Base-by-base conservation (phyloP, 1,284 basidiomycete species). In the Leccinum fuscescens region DNA sequence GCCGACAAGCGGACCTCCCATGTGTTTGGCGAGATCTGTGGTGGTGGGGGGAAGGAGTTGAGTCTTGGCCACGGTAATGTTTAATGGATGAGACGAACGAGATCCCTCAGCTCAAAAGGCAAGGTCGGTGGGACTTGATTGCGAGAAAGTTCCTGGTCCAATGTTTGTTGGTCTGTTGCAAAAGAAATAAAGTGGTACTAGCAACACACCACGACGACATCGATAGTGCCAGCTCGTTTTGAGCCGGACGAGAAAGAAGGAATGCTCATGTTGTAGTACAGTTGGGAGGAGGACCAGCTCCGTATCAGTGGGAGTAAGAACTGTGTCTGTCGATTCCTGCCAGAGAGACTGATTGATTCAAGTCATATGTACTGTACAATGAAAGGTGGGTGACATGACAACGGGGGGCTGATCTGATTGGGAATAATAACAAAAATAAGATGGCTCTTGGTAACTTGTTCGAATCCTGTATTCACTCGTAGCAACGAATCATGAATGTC, bases 1-100 rank as follows among this genome's bases (percentile, higher is more conserved):
- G 73, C 67, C 17, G 76, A 72, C 46, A 82, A 60, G 48, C 84
- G 77, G 14, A 69, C 67, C 39, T 73, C 74, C 82, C 84, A 85
- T 11, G 74, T 75, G 52, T 79, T 80, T 3, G 74, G 70, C 4
- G 76, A 70, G 60, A 84, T 74, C 82, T 84, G 42, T 31, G 6
- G 22, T 22, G 22, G 22, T 22, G 20, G 20, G 20, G 20, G 20
- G 20, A 22, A 22, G 22, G 27, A 29, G 27, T 31, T 52, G 24
- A 49, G 58, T 53, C 20, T 11, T 15, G 5, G 50, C 15, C n/a
- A 7, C n/a, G 53, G 49, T 2, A 12, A 29, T 20, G 3, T 11
- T 44, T 1, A 7, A 14, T 4, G n/a, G 22, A 22, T 35, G 63
- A 27, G 27, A 78, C 76, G 31, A 67, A 69, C 61, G 31, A 66